These are phyloP conservation scores for Misopates orontium DNA, from an alignment of 257 asterid species.

Conservation along the genomic window DNA sequence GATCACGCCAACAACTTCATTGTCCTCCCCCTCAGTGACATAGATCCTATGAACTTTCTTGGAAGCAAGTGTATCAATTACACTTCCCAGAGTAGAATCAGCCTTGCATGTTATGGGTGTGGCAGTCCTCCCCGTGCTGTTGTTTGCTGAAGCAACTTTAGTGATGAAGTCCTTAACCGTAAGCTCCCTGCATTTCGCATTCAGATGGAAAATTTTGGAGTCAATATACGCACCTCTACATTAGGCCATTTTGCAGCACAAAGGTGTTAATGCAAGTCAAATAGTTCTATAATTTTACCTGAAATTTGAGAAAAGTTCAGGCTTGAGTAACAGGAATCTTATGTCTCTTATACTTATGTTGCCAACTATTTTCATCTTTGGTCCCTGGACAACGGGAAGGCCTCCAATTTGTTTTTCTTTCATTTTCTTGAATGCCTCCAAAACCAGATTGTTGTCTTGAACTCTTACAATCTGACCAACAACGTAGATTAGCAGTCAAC, in stretches of 20 bases:
- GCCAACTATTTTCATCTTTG: conserved; percentile 56
- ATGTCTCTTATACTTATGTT: conserved; percentile 88
- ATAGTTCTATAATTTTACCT: conserved; percentile 37
- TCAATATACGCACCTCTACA: background rate
- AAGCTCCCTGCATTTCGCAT: conserved; percentile 51
- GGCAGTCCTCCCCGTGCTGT: conserved; percentile 40
- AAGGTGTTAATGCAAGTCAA: background rate
- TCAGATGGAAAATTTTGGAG: background rate
- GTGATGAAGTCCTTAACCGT: conserved; percentile 67
- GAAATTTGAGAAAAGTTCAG: conserved; percentile 70
- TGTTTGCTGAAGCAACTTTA: conserved; percentile 45
- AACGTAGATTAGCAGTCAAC: background rate
- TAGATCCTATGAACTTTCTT: conserved; percentile 72
- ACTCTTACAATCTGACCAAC: conserved; percentile 56
- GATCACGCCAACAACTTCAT: conserved; percentile 59
- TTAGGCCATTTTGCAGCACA: conserved; percentile 9
- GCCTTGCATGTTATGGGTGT: conserved; percentile 77
- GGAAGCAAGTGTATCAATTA: conserved; percentile 63
- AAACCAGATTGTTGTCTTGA: conserved; percentile 58
- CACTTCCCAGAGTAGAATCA: conserved; percentile 56
- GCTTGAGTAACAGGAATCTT: conserved; percentile 77
- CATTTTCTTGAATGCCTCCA: conserved; percentile 88
- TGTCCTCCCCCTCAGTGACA: conserved; percentile 44
- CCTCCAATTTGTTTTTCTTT: conserved; percentile 83
- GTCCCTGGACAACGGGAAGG: conserved; percentile 70